Evolutionary conservation across 2,329 filamentous ascomycete species (phyloP), one percentile per base, ranked within the genome.

Genomic region (Bipolaris zeicola): DNA sequence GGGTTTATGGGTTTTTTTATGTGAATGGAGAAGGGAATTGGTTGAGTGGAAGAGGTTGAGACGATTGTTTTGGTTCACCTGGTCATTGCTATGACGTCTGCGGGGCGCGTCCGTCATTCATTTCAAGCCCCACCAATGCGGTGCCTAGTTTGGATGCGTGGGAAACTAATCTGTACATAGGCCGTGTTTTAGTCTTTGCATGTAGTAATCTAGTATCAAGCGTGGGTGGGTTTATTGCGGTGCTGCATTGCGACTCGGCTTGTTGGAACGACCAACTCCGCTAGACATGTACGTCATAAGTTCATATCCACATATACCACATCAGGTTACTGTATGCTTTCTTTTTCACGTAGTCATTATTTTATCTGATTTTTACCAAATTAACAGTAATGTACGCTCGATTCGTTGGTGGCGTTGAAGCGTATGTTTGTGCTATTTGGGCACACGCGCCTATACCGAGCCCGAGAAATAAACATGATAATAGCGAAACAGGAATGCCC

Each of bases 31-130:
- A 43, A 58, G 39, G 37, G 52, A 60, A 45, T 51, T 34, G 31
- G 20, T 38, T 22, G 42, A 18, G 43, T 24, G 31, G 50, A 7
- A 57, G 50, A 28, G 49, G 16, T 38, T 18, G 26, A 41, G 39
- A 39, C 13, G n/a, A 42, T 44, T 50, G 45, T 51, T 45, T 38
- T 50, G 46, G 36, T 50, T 28, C 38, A 41, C 20, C 63, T 20
- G 14, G 33, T 24, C 24, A 59, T 56, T 50, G 41, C 50, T 53
- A 71, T 72, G 68, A 72, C 69, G 69, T 72, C 66, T 62, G 69
- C 63, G 69, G 69, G 69, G 62, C 52, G 57, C 38, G 43, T 50
- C 60, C 65, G 60, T 68, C 65, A 69, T 67, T 62, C 58, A 63
- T 61, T 38, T 22, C 36, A 50, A 53, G 52, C 58, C 63, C 66